phyloP scores from a whole-genome alignment of 2,329 filamentous ascomycete species.

The Rutstroemia sp. region DNA sequence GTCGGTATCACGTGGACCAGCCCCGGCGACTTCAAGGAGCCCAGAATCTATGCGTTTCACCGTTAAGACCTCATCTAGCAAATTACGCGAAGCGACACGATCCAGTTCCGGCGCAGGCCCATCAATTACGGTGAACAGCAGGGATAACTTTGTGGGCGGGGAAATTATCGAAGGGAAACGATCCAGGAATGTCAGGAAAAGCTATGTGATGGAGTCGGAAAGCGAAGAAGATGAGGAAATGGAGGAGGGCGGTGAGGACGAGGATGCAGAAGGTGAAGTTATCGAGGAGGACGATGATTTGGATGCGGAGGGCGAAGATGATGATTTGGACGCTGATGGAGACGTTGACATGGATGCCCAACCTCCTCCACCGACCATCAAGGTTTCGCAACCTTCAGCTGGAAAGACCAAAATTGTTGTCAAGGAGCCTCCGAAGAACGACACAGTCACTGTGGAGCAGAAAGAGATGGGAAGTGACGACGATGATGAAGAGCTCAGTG shows the following conservation, averaged over 20 bases:
- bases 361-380: conserved; percentile 26
- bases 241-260: conserved; percentile 21
- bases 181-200: conserved; percentile 28
- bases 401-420: conserved; percentile 22
- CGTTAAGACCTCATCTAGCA: conserved; percentile 29
- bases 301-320: conserved; percentile 33
- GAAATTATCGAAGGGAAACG: conserved; percentile 28
- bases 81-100: conserved; percentile 27
- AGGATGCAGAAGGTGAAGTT: conserved; percentile 33
- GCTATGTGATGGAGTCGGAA: conserved; percentile 40
- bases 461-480: conserved; percentile 29
- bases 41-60: conserved; percentile 27
- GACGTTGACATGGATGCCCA: conserved; percentile 30
- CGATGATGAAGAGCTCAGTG: conserved; percentile 31
- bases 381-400: conserved; percentile 23
- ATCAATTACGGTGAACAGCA: conserved; percentile 14
- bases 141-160: conserved; percentile 24
- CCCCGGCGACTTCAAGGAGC: conserved; percentile 18
- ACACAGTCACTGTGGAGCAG: conserved; percentile 24
- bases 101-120: conserved; percentile 16
- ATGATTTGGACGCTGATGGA: conserved; percentile 38
- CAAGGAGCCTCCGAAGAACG: conserved; percentile 19
- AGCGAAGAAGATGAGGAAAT: conserved; percentile 28
- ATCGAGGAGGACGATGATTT: conserved; percentile 34
- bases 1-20: conserved; percentile 27